Evolutionary conservation across 257 asterid genomes (phyloP).

Genomic region (Lycium ferocissimum): DNA sequence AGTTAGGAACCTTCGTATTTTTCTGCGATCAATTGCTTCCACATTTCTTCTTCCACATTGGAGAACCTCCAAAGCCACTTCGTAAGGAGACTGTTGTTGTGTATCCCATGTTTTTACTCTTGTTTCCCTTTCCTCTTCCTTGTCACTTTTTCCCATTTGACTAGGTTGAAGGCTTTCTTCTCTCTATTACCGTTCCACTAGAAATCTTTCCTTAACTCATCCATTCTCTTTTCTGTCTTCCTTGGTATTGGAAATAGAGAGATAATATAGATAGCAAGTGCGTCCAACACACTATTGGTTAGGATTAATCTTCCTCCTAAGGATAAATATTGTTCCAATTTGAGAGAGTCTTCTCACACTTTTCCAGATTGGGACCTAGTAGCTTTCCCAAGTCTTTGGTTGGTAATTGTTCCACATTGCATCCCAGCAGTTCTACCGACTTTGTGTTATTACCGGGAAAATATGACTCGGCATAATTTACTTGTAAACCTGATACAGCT

Average conservation of each 20-base stretch:
- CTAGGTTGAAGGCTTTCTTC: background rate
- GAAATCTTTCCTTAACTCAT: background rate
- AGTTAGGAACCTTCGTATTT: background rate
- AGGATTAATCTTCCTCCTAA: background rate
- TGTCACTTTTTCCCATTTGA: background rate
- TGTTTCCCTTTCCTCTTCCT: background rate
- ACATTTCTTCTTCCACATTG: background rate
- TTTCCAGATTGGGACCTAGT: background rate
- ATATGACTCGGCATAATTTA: background rate
- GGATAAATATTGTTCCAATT: background rate
- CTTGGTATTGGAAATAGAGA: background rate
- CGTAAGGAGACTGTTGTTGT: background rate
- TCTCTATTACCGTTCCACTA: background rate
- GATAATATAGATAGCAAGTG: background rate
- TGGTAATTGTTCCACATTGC: background rate
- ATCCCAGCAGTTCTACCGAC: no score
- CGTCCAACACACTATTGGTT: background rate
- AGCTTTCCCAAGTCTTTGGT: no score
- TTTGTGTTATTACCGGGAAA: background rate
- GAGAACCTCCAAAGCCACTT: background rate
- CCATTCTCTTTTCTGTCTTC: background rate
- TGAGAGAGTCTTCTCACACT: background rate
- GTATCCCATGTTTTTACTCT: background rate
- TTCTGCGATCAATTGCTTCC: background rate
- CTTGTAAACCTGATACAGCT: background rate